phyloP scores from a whole-genome alignment of 495 filamentous ascomycete genomes.

The Neurospora sp. region DNA sequence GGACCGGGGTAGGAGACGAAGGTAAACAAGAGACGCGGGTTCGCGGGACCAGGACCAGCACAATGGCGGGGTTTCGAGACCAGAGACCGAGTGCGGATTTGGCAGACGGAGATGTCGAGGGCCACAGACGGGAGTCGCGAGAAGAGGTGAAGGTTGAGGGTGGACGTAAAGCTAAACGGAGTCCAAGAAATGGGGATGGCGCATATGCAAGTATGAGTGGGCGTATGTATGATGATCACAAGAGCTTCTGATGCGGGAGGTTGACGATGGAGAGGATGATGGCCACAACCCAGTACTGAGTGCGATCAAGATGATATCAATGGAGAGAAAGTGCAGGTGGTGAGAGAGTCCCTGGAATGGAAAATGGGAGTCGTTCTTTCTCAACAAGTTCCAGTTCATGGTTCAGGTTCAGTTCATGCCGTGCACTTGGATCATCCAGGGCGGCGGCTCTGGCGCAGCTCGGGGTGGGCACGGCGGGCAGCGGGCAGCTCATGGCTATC shows the following conservation, averaged over 20 bases:
- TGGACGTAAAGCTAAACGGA: not conserved
- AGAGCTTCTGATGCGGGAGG: not conserved
- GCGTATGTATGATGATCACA: not conserved
- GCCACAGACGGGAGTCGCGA: not conserved
- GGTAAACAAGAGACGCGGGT: not conserved
- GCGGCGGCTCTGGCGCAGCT: not conserved
- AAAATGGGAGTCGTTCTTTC: not conserved
- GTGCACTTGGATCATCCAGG: not conserved
- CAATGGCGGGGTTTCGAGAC: not conserved
- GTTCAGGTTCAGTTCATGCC: not conserved
- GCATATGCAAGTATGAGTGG: not conserved
- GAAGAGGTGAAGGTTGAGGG: not conserved
- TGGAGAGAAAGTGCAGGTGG: not conserved
- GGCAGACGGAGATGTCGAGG: not conserved
- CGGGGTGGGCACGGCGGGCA: not conserved
- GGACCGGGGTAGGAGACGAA: not conserved
- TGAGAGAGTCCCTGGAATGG: not conserved
- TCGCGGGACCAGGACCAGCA: not conserved
- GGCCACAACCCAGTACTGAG: not conserved
- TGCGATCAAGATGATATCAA: not conserved
- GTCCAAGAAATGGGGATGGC: not conserved
- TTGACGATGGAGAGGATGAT: not conserved
- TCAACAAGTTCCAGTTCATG: not conserved
- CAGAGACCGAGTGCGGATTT: not conserved
- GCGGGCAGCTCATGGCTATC: not conserved